Percentiles rank a stretch among this genome's conserved stretches.
phyloP scores from a whole-genome alignment of 2,329 filamentous ascomycete genomes.

The Cytospora leucostoma region DNA sequence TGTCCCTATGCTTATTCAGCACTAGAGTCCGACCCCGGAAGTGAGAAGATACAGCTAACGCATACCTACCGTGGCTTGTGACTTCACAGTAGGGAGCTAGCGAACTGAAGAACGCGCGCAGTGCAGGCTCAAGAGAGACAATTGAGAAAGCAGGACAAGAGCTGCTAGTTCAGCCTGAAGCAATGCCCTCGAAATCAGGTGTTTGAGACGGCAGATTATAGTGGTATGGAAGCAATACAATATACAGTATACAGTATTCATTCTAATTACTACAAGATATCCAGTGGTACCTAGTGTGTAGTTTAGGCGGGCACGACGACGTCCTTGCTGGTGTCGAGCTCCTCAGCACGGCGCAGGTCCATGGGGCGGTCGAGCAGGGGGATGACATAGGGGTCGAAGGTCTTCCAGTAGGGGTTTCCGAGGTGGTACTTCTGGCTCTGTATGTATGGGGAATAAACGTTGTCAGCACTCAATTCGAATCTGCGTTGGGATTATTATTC shows the following conservation, averaged over 20 bases:
- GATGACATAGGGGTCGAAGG: conserved; percentile 72
- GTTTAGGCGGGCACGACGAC: conserved; percentile 41
- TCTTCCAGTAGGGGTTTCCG: conserved; percentile 73
- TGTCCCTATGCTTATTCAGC: too few relatives aligned
- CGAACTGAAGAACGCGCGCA: too few relatives aligned
- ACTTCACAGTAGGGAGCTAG: too few relatives aligned
- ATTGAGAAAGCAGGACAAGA: background rate
- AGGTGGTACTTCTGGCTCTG: conserved; percentile 64
- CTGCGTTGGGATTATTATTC: too few relatives aligned
- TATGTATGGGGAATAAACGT: background rate
- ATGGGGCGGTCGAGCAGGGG: conserved; percentile 68
- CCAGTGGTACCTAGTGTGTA: background rate
- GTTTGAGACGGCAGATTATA: background rate
- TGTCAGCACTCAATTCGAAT: conserved; percentile 1
- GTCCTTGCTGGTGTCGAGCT: conserved; percentile 60
- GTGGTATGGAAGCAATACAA: background rate
- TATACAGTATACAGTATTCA: background rate
- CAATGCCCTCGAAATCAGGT: background rate
- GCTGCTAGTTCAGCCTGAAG: background rate
- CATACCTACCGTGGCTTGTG: too few relatives aligned
- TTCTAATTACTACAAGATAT: background rate
- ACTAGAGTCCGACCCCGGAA: too few relatives aligned
- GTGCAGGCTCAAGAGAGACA: too few relatives aligned
- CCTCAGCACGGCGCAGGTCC: conserved; percentile 69
- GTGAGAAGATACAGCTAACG: too few relatives aligned